These are phyloP conservation scores for Didymella keratinophila DNA, from an alignment of 2,329 filamentous ascomycete species.

Conservation along the genomic window DNA sequence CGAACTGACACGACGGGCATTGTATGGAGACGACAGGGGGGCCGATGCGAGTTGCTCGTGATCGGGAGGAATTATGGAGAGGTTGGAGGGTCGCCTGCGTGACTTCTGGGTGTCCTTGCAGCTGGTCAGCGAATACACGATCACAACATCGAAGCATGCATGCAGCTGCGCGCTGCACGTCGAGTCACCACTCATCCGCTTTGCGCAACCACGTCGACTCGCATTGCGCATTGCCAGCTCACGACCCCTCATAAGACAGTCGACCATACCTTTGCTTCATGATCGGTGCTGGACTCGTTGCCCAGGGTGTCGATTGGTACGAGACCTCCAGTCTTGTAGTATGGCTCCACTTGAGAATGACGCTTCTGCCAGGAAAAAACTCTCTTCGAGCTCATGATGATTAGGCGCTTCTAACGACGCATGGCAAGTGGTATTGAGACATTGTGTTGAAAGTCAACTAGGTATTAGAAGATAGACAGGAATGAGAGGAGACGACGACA, in stretches of 20 bases:
- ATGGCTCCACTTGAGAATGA: constrained; percentile 45
- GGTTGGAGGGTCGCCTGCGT: constrained; percentile 41
- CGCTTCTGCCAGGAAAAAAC: constrained; percentile 57
- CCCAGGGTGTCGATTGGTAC: constrained; percentile 36
- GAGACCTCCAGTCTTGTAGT: constrained; percentile 50
- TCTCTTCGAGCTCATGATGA: constrained; percentile 51
- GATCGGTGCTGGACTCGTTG: constrained; percentile 15
- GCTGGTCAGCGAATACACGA: constrained; percentile 44
- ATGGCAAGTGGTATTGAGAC: constrained; percentile 11
- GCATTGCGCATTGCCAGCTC: constrained; percentile 40
- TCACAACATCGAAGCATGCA: constrained; percentile 41
- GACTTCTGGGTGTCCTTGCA: constrained; percentile 33
- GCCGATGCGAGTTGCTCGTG: constrained; percentile 30
- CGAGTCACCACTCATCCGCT: constrained; percentile 30
- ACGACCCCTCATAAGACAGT: constrained; percentile 20
- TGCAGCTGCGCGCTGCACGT: constrained; percentile 33
- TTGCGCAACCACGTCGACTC: constrained; percentile 46
- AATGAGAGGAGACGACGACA: neutral
- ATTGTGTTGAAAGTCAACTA: constrained; percentile 8
- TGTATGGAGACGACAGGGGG: constrained; percentile 41
- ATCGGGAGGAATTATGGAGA: constrained; percentile 40
- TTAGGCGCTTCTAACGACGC: constrained; percentile 4
- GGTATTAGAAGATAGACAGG: neutral
- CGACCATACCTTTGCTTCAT: constrained; percentile 44
- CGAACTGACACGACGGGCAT: constrained; percentile 39